Evolutionary conservation across 2,329 filamentous ascomycete species (phyloP).

Genomic region (Aureobasidium mangrovei): DNA sequence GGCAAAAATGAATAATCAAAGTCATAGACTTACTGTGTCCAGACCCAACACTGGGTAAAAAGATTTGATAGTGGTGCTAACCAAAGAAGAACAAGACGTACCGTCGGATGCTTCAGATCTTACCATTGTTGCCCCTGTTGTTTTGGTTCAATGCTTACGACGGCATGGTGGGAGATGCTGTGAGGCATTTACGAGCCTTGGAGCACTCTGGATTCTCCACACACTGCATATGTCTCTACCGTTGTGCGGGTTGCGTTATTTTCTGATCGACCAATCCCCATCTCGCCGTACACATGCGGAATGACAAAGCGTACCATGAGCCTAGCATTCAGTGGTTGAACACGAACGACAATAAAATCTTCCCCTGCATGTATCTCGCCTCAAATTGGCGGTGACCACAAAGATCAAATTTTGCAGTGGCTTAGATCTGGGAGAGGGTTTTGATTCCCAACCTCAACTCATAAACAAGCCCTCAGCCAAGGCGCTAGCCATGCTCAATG

Average conservation of each 20-base stretch:
- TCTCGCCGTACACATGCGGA: neutral
- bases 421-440: neutral
- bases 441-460: slow-evolving; percentile 6
- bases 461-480: slow-evolving; percentile 4
- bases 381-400: neutral
- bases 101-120: slow-evolving; percentile 7
- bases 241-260: slow-evolving; percentile 10
- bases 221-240: slow-evolving; percentile 9
- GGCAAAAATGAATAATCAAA: slow-evolving; percentile 1
- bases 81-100: slow-evolving; percentile 8
- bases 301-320: neutral
- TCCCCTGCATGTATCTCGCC: neutral
- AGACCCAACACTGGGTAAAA: slow-evolving; percentile 2
- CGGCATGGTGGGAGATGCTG: neutral
- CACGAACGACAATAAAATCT: slow-evolving; percentile 1
- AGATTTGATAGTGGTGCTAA: neutral
- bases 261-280: slow-evolving; percentile 13
- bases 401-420: neutral
- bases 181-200: slow-evolving; percentile 11
- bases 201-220: slow-evolving; percentile 10
- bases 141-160: slow-evolving; percentile 1
- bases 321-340: neutral
- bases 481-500: neutral
- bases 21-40: neutral
- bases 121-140: slow-evolving; percentile 8